phyloP scores from a whole-genome alignment of 129 eudicot genomes.

The Artemisia annua region DNA sequence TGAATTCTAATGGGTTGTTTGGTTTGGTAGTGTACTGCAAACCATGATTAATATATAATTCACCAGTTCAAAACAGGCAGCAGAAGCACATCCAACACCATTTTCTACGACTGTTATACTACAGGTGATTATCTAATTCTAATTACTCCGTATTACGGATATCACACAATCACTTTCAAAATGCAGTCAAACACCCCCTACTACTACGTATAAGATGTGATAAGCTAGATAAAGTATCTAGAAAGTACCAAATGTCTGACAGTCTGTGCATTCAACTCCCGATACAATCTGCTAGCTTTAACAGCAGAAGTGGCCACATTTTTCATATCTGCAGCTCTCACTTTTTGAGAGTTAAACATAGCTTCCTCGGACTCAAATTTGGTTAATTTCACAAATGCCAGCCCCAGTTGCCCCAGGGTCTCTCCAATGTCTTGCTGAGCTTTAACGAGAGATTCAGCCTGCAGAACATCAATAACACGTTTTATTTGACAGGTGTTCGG shows the following conservation, averaged over 20 bases:
- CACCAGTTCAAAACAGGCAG: neutral
- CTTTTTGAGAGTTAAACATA: conserved; percentile 59
- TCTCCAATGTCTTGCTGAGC: conserved; percentile 96
- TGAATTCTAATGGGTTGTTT: too few species aligned
- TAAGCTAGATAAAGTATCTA: conserved; percentile 17
- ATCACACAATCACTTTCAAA: neutral
- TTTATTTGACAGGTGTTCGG: neutral
- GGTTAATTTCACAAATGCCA: conserved; percentile 81
- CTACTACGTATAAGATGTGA: neutral
- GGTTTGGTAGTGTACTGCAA: too few species aligned
- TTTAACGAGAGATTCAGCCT: conserved; percentile 95
- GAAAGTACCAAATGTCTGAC: conserved; percentile 80
- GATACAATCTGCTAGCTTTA: conserved; percentile 85
- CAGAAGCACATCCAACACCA: neutral
- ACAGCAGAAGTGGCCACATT: conserved; percentile 93
- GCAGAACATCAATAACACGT: conserved; percentile 1
- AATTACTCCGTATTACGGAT: neutral
- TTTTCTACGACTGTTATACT: neutral
- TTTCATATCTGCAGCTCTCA: conserved; percentile 82
- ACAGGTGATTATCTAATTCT: neutral
- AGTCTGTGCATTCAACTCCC: conserved; percentile 82
- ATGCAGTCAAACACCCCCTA: conserved; percentile 7
- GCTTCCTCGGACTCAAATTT: conserved; percentile 89
- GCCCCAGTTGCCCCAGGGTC: conserved; percentile 86
- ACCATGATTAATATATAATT: too few species aligned